phyloP scores from a whole-genome alignment of 2,329 filamentous ascomycete genomes.

The Helminthosporium solani region DNA sequence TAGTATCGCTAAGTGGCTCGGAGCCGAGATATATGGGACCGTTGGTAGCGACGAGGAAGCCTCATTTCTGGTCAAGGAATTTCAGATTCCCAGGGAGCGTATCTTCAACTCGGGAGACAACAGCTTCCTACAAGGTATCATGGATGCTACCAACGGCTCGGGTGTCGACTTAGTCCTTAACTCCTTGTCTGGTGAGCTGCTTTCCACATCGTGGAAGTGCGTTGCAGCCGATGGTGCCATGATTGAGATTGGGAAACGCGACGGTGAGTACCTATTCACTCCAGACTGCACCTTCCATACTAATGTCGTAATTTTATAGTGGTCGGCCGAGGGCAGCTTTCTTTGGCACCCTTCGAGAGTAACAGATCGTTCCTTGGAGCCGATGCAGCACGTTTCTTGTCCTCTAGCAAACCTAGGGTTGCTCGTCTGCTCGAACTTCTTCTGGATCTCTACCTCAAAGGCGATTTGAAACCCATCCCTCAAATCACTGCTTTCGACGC shows the following conservation, averaged over 20 bases:
- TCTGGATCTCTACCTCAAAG: neutral
- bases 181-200: slow-evolving; percentile 23
- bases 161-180: slow-evolving; percentile 42
- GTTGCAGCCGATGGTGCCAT: slow-evolving; percentile 37
- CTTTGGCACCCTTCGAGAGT: no score
- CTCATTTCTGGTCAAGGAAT: slow-evolving; percentile 14
- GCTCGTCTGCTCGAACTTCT: neutral
- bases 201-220: slow-evolving; percentile 40
- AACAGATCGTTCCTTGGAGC: no score
- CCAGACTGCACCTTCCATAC: slow-evolving; percentile 14
- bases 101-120: slow-evolving; percentile 36
- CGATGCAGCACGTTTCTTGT: no score
- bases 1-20: slow-evolving; percentile 14
- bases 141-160: slow-evolving; percentile 15
- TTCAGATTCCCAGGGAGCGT: slow-evolving; percentile 20
- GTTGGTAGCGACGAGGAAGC: slow-evolving; percentile 22
- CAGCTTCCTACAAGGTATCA: slow-evolving; percentile 2
- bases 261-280: slow-evolving; percentile 8
- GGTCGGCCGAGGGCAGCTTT: no score
- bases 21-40: slow-evolving; percentile 29
- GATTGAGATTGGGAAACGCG: slow-evolving; percentile 24
- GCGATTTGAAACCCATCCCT: slow-evolving; percentile 9
- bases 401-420: no score
- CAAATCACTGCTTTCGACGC: slow-evolving; percentile 19
- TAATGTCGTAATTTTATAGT: no score